These are phyloP conservation scores for Verticillium nubilum DNA, from an alignment of 2,329 filamentous ascomycete species.

Conservation along the genomic window DNA sequence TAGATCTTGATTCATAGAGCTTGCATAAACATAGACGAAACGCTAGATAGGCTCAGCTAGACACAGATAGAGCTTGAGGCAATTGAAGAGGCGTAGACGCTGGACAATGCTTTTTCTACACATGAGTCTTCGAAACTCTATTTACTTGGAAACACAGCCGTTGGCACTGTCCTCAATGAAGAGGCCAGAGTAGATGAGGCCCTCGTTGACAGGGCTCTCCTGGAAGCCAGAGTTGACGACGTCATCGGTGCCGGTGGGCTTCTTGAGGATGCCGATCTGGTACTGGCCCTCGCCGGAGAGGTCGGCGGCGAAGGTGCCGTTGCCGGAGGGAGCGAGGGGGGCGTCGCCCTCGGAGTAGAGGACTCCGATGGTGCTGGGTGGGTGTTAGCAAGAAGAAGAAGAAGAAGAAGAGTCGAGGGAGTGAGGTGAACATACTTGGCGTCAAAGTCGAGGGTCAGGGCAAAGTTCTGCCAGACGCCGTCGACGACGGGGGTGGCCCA, in stretches of 20 bases:
- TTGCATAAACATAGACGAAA: not conserved
- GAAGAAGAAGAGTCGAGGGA: not conserved
- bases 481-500: constrained; percentile 45
- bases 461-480: constrained; percentile 56
- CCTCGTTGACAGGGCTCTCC: constrained; percentile 42
- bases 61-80: not conserved
- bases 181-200: constrained; percentile 45
- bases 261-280: constrained; percentile 59
- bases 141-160: constrained; percentile 4
- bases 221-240: constrained; percentile 44
- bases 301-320: constrained; percentile 29
- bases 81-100: not conserved
- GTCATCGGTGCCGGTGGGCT: constrained; percentile 40
- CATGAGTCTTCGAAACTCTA: not conserved
- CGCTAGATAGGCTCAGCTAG: not conserved
- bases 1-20: not conserved
- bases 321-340: constrained; percentile 30
- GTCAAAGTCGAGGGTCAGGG: constrained; percentile 49
- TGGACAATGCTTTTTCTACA: not conserved
- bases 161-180: constrained; percentile 44
- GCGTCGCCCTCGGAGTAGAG: constrained; percentile 47
- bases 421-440: constrained; percentile 38
- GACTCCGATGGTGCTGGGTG: constrained; percentile 45
- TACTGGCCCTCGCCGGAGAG: constrained; percentile 54
- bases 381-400: not conserved